Evolutionary conservation across 805 yeast genomes (phyloP).

Genomic region (Hanseniaspora guilliermondii): DNA sequence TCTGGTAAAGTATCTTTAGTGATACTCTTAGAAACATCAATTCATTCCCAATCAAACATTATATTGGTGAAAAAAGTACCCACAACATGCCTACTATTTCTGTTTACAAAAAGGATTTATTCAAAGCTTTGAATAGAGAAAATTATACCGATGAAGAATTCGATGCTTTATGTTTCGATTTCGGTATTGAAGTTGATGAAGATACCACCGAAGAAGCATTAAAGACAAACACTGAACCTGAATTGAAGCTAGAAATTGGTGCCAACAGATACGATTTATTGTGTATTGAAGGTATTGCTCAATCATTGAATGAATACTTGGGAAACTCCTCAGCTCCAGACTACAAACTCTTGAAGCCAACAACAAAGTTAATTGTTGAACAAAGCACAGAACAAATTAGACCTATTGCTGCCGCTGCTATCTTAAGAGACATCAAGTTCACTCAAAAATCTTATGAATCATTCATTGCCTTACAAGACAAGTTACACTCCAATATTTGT

Average conservation of each 20-base stretch:
- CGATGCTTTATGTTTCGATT: constrained; percentile 93
- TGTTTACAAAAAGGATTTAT: constrained; percentile 88
- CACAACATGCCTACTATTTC: constrained; percentile 82
- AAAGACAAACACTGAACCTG: constrained; percentile 54
- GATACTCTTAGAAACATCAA: no score
- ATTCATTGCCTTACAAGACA: constrained; percentile 90
- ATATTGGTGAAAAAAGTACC: neutral
- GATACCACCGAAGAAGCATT: constrained; percentile 64
- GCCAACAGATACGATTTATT: constrained; percentile 98
- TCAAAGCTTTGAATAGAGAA: constrained; percentile 55
- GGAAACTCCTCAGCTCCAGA: constrained; percentile 56
- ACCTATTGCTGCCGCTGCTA: constrained; percentile 93
- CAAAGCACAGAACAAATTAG: constrained; percentile 62
- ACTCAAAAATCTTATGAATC: constrained; percentile 82
- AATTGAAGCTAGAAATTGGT: constrained; percentile 89
- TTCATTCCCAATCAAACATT: neutral
- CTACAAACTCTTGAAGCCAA: constrained; percentile 49
- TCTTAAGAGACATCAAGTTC: constrained; percentile 70
- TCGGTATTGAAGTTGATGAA: constrained; percentile 95
- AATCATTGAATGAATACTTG: constrained; percentile 80
- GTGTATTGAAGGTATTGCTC: constrained; percentile 96
- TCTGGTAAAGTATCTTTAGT: no score
- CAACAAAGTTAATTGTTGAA: constrained; percentile 62
- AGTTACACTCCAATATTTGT: constrained; percentile 86
- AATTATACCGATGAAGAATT: constrained; percentile 73